Evolutionary conservation across 768 basidiomycete genomes (phyloP).

Genomic region (Lentinula edodes): DNA sequence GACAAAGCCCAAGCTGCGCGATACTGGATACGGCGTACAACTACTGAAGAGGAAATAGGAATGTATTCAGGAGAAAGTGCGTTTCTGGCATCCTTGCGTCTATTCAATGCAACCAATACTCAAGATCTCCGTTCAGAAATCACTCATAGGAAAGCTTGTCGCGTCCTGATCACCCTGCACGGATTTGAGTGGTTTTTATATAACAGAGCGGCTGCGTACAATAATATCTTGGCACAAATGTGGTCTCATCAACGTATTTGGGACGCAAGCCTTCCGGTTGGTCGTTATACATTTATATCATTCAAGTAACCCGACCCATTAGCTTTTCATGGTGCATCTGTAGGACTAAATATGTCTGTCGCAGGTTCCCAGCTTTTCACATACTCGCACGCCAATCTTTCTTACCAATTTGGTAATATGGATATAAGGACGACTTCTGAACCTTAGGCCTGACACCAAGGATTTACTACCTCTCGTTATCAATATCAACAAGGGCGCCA

Average conservation of each 20-base stretch:
- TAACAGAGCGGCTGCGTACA: constrained; percentile 85
- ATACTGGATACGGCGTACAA: constrained; percentile 85
- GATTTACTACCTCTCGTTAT: constrained; percentile 87
- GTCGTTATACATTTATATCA: too few species aligned
- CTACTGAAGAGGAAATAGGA: constrained; percentile 66
- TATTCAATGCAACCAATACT: constrained; percentile 4
- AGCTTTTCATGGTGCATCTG: not conserved
- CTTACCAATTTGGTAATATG: constrained; percentile 42
- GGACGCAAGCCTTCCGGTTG: constrained; percentile 36
- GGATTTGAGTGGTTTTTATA: constrained; percentile 93
- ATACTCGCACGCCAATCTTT: constrained; percentile 22
- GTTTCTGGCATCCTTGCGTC: constrained; percentile 33
- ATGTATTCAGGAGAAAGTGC: constrained; percentile 42
- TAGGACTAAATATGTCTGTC: constrained; percentile 12
- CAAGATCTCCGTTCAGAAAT: constrained; percentile 24
- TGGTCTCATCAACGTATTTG: constrained; percentile 30
- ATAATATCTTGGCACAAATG: constrained; percentile 79
- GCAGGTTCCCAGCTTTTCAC: constrained; percentile 20
- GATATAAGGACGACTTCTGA: constrained; percentile 59
- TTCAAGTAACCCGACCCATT: too few species aligned
- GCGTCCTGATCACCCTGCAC: constrained; percentile 73
- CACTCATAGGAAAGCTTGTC: constrained; percentile 49
- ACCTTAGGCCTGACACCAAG: constrained; percentile 68
- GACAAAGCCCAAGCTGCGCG: constrained; percentile 85
- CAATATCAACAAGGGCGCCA: constrained; percentile 69